Conservation (phyloP, 805 yeast genomes). For the Zygotorulaspora sp. region DNA sequence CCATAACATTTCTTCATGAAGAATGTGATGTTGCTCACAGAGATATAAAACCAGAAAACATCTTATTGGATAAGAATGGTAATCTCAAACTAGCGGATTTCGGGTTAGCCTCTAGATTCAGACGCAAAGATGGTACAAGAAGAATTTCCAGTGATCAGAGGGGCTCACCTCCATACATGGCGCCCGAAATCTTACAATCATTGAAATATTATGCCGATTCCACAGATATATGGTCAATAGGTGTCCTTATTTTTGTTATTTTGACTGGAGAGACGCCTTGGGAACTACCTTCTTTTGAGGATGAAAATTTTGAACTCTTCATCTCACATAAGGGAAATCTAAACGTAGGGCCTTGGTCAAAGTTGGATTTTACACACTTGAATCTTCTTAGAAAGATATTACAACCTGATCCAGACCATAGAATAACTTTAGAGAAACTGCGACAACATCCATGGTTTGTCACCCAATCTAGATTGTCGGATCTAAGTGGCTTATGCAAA, state of each 20-base stretch:
- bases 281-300: conserved; percentile 57
- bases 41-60: conserved; percentile 73
- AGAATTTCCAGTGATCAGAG: conserved; percentile 50
- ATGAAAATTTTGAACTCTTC: conserved; percentile 44
- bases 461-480: conserved; percentile 41
- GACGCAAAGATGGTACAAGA: conserved; percentile 45
- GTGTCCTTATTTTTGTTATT: conserved; percentile 57
- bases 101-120: conserved; percentile 64
- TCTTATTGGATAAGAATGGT: conserved; percentile 57
- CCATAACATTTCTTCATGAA: conserved; percentile 55
- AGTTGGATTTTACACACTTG: conserved; percentile 44
- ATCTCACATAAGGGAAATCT: conserved; percentile 45
- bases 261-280: conserved; percentile 67
- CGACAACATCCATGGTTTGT: conserved; percentile 54
- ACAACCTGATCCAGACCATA: conserved; percentile 43
- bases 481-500: conserved; percentile 46
- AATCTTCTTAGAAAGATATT: conserved; percentile 51
- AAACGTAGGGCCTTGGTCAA: conserved; percentile 50
- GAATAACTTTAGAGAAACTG: conserved; percentile 42
- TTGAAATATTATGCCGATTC: conserved; percentile 50
- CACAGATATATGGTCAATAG: conserved; percentile 69
- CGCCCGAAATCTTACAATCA: conserved; percentile 57
- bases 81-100: conserved; percentile 73
- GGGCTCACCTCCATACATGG: conserved; percentile 75
- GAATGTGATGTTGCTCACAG: conserved; percentile 68